Evolutionary conservation across 768 basidiomycete genomes (phyloP).

Genomic region (Termitomyces sp.): DNA sequence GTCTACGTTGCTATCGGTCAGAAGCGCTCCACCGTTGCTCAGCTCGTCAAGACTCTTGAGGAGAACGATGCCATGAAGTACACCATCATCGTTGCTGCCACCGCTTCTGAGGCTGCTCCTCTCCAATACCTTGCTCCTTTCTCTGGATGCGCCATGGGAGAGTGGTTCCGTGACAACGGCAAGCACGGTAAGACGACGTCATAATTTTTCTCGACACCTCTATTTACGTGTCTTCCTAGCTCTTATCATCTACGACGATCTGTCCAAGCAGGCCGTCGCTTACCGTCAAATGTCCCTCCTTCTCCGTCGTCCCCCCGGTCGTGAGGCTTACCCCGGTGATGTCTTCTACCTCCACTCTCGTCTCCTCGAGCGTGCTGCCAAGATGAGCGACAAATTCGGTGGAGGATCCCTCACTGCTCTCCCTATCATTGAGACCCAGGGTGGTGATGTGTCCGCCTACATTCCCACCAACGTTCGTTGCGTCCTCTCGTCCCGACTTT

Average conservation of each 20-base stretch:
- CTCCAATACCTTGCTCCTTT: slow-evolving; percentile 99
- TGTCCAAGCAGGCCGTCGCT: slow-evolving; percentile 99
- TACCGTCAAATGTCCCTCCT: slow-evolving; percentile 99
- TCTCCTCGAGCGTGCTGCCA: slow-evolving; percentile 99
- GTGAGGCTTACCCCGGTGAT: slow-evolving; percentile 99
- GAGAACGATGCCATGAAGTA: slow-evolving; percentile 99
- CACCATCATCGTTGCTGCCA: slow-evolving; percentile 98
- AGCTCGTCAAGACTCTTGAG: slow-evolving; percentile 99
- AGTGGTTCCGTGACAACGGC: slow-evolving; percentile 99
- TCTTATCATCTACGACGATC: slow-evolving; percentile 98
- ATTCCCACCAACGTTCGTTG: slow-evolving; percentile 84
- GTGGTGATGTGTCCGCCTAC: slow-evolving; percentile 99
- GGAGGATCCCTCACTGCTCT: slow-evolving; percentile 98
- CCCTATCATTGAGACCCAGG: slow-evolving; percentile 99
- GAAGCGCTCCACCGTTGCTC: slow-evolving; percentile 99
- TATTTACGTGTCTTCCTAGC: slow-evolving; percentile 41
- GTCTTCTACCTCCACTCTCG: slow-evolving; percentile 99
- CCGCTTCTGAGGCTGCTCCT: slow-evolving; percentile 98
- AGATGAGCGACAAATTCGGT: slow-evolving; percentile 99
- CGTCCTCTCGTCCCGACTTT: slow-evolving; percentile 5
- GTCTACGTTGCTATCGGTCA: slow-evolving; percentile 99
- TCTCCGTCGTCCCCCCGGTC: slow-evolving; percentile 99
- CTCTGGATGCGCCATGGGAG: slow-evolving; percentile 99
- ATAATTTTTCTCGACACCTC: background rate
- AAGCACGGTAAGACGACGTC: slow-evolving; percentile 76